Evolutionary conservation across 768 basidiomycete species (phyloP).

Genomic region (Paxillus rubicundulus): DNA sequence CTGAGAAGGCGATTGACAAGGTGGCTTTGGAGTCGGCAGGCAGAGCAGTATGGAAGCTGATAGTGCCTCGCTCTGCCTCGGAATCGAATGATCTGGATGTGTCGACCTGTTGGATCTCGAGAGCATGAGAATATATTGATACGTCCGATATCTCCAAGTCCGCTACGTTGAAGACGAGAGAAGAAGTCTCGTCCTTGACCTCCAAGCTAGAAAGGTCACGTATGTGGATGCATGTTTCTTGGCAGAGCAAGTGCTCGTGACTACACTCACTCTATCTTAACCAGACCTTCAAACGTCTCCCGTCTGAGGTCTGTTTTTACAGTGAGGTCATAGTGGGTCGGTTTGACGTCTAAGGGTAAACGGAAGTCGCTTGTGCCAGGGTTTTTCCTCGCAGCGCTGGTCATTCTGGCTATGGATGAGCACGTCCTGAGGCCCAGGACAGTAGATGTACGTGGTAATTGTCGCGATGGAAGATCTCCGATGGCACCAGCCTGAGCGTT

Average conservation of each 20-base stretch:
- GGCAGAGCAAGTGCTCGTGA: not conserved
- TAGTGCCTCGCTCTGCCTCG: constrained; percentile 60
- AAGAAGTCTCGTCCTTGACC: constrained; percentile 56
- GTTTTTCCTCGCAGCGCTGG: not conserved
- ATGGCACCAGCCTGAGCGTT: not conserved
- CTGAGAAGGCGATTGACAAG: constrained; percentile 67
- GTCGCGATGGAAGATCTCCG: not conserved
- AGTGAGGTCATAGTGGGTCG: constrained; percentile 75
- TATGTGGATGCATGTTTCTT: not conserved
- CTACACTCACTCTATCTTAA: constrained; percentile 58
- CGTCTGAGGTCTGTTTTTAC: constrained; percentile 79
- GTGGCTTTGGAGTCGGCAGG: constrained; percentile 68
- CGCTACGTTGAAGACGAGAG: constrained; percentile 63
- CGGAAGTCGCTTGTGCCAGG: constrained; percentile 34
- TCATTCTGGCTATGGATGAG: constrained; percentile 15
- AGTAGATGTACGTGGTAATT: not conserved
- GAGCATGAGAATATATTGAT: constrained; percentile 54
- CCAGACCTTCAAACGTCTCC: constrained; percentile 74
- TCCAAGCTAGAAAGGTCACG: constrained; percentile 48
- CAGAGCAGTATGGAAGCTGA: constrained; percentile 57
- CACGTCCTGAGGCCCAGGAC: constrained; percentile 4
- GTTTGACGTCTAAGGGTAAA: constrained; percentile 64
- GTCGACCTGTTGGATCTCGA: constrained; percentile 46
- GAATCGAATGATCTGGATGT: constrained; percentile 53
- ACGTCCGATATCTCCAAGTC: constrained; percentile 57